Conservation (phyloP, 108 stramenopile genomes). For the Pseudonitzschia multiseries region DNA sequence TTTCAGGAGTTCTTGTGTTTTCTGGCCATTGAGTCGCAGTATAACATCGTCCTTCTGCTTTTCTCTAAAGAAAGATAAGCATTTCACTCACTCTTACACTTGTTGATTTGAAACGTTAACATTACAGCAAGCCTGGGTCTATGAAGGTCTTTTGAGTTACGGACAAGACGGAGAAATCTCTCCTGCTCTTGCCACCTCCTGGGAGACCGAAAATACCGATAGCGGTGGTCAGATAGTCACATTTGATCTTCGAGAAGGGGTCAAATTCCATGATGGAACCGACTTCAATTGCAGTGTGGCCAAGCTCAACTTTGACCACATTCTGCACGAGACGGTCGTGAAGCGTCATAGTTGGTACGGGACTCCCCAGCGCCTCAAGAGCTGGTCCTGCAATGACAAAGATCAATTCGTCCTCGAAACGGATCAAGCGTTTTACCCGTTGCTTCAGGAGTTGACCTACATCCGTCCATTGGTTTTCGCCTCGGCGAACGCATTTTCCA, state of each 20-base stretch:
- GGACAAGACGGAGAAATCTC: slow-evolving; percentile 55
- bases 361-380: slow-evolving; percentile 20
- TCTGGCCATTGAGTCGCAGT: too few species aligned
- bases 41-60: too few species aligned
- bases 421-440: slow-evolving; percentile 42
- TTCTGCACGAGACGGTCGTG: slow-evolving; percentile 38
- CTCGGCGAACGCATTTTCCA: slow-evolving; percentile 50
- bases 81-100: too few species aligned
- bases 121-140: slow-evolving; percentile 47
- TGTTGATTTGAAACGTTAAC: too few species aligned
- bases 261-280: slow-evolving; percentile 72
- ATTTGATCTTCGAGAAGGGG: slow-evolving; percentile 60
- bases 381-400: slow-evolving; percentile 50
- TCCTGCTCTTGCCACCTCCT: slow-evolving; percentile 48
- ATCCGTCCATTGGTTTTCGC: slow-evolving; percentile 61
- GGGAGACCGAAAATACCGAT: slow-evolving; percentile 17
- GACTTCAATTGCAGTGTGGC: slow-evolving; percentile 57
- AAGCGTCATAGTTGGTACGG: slow-evolving; percentile 64
- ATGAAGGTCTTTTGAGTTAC: slow-evolving; percentile 52
- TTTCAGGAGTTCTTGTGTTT: too few species aligned
- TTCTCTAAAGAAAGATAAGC: too few species aligned
- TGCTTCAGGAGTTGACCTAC: slow-evolving; percentile 66
- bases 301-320: slow-evolving; percentile 74
- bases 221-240: slow-evolving; percentile 39
- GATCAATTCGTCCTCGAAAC: slow-evolving; percentile 51